Percentiles rank a stretch among this genome's conserved stretches.
phyloP scores from a whole-genome alignment of 768 basidiomycete species.

The Suillus luteus region DNA sequence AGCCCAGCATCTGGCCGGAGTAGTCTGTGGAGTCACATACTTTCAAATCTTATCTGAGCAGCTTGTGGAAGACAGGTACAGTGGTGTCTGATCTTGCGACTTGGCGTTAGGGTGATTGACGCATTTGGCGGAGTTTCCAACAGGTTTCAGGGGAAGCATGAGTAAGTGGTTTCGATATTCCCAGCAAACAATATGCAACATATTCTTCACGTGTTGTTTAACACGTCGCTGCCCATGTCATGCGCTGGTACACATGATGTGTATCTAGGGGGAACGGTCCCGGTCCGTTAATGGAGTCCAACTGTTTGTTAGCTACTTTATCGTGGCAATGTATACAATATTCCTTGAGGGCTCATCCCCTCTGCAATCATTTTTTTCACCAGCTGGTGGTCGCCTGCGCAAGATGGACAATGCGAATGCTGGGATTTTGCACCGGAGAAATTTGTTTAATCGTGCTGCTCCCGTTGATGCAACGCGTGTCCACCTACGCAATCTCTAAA shows the following conservation, averaged over 20 bases:
- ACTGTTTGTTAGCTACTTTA: not conserved
- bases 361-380: not conserved
- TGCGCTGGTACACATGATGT: slow-evolving; percentile 1
- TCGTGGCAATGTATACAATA: no score
- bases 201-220: slow-evolving; percentile 18
- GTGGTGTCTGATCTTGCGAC: not conserved
- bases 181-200: slow-evolving; percentile 15
- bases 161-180: not conserved
- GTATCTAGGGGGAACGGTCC: not conserved
- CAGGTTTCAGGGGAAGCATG: not conserved
- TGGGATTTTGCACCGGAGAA: not conserved
- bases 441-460: not conserved
- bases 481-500: slow-evolving; percentile 1
- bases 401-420: not conserved
- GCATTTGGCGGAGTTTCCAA: not conserved
- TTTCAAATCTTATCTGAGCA: not conserved
- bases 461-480: not conserved
- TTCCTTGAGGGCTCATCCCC: no score
- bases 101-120: not conserved
- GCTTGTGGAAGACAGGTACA: not conserved
- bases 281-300: not conserved
- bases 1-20: not conserved
- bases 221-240: slow-evolving; percentile 14
- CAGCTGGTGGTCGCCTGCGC: not conserved
- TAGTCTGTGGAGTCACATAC: not conserved